These are phyloP conservation scores for Camelina hispida DNA, from an alignment of 345 rosid genomes.

Conservation along the genomic window DNA sequence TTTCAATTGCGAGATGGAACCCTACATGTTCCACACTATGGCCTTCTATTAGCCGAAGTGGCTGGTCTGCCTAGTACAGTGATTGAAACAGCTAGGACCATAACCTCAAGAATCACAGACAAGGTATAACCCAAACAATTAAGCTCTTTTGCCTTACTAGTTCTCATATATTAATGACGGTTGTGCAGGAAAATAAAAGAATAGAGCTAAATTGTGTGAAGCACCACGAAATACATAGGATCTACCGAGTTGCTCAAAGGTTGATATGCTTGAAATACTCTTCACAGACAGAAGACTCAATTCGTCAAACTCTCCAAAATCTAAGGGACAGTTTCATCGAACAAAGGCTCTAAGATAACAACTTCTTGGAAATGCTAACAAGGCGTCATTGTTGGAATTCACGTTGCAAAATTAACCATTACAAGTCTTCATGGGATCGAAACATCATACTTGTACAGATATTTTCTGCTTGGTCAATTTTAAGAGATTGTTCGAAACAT, in stretches of 20 bases:
- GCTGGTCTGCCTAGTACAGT: constrained; percentile 88
- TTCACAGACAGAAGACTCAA: constrained; percentile 61
- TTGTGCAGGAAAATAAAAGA: constrained; percentile 60
- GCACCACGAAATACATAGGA: constrained; percentile 52
- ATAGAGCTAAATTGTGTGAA: constrained; percentile 69
- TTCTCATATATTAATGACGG: not conserved
- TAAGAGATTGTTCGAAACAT: not conserved
- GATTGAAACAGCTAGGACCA: constrained; percentile 76
- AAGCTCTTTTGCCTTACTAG: not conserved
- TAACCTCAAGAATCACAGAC: constrained; percentile 67
- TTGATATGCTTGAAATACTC: constrained; percentile 79
- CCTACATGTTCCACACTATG: constrained; percentile 75
- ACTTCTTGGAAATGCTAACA: too few species aligned
- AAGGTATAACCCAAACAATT: constrained; percentile 50
- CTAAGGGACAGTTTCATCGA: constrained; percentile 59
- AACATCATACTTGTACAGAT: too few species aligned
- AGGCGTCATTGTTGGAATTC: too few species aligned
- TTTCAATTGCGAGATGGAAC: constrained; percentile 86
- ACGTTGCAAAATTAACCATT: too few species aligned
- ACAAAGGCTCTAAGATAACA: constrained; percentile 44
- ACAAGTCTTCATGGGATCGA: too few species aligned
- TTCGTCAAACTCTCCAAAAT: constrained; percentile 72
- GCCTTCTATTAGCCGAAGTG: constrained; percentile 81
- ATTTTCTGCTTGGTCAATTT: too few species aligned
- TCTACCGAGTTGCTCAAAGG: constrained; percentile 64